A percentile compares a stretch with the other conserved stretches of the same genome.
Conservation (phyloP, 1,284 basidiomycete genomes). For the Exobasidium rhododendri region DNA sequence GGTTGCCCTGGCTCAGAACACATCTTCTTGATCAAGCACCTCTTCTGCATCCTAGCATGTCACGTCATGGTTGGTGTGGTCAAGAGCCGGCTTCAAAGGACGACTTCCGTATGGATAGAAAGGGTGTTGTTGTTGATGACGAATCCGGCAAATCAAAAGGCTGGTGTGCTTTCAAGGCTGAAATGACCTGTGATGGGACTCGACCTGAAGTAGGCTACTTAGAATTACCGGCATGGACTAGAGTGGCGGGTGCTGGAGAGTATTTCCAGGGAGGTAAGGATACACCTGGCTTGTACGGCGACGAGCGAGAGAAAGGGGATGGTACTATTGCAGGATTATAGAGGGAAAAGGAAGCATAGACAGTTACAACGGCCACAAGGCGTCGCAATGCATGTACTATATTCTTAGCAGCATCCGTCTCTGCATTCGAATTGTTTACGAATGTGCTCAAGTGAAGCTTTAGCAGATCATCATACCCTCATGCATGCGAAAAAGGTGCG, state of each 20-base stretch:
- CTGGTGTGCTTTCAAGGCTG: not conserved
- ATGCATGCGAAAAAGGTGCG: no score
- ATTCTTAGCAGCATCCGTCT: no score
- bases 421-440: no score
- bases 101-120: conserved; percentile 18
- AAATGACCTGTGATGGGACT: conserved; percentile 31
- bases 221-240: conserved; percentile 27
- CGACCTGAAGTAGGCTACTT: conserved; percentile 47
- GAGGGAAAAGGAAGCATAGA: not conserved
- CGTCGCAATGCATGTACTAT: no score
- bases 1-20: conserved; percentile 38
- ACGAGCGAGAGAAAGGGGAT: not conserved
- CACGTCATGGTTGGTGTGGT: conserved; percentile 24
- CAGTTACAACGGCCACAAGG: no score
- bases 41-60: conserved; percentile 46
- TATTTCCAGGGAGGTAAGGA: conserved; percentile 33
- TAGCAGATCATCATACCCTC: no score
- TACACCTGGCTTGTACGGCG: conserved; percentile 3
- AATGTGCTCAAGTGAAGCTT: no score
- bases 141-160: conserved; percentile 14
- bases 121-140: conserved; percentile 11
- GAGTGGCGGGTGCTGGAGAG: conserved; percentile 33
- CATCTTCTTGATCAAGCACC: conserved; percentile 40
- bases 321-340: conserved; percentile 6
- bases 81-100: conserved; percentile 9